Conservation (phyloP, 441 rosid species). For the Populus hybrid region DNA sequence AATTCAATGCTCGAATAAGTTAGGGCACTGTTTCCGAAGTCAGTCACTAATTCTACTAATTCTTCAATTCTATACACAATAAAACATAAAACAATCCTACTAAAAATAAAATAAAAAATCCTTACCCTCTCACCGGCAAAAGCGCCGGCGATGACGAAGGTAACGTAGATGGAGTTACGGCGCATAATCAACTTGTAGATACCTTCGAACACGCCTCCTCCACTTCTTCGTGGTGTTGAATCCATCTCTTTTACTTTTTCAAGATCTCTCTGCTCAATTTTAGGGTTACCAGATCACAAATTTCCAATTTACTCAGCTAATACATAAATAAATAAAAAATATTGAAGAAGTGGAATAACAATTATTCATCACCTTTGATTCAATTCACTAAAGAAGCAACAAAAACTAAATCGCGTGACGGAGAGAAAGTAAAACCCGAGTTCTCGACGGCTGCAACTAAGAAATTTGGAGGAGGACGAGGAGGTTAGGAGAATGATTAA, state of each 20-base stretch:
- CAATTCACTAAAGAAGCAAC: no score
- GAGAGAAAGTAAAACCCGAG: neutral
- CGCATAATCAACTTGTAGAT: slow-evolving; percentile 83
- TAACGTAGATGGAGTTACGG: slow-evolving; percentile 90
- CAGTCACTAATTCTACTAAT: neutral
- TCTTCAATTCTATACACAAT: neutral
- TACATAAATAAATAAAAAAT: neutral
- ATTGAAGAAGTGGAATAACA: neutral
- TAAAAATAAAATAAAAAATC: slow-evolving; percentile 11
- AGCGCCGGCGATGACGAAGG: slow-evolving; percentile 96
- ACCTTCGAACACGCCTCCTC: slow-evolving; percentile 71
- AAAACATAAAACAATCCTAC: neutral
- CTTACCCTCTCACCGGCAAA: slow-evolving; percentile 88
- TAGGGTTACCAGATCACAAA: slow-evolving; percentile 35
- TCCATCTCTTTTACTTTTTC: slow-evolving; percentile 43
- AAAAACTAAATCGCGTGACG: neutral
- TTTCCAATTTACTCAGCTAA: neutral
- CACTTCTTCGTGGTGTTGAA: slow-evolving; percentile 39
- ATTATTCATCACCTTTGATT: neutral
- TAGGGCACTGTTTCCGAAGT: neutral
- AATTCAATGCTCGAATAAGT: neutral
- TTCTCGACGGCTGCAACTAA: neutral
- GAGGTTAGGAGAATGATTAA: neutral
- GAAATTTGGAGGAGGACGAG: neutral
- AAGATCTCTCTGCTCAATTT: slow-evolving; percentile 13